Evolutionary conservation across 768 basidiomycete species (phyloP).

Genomic region (Amanita brunnescens): DNA sequence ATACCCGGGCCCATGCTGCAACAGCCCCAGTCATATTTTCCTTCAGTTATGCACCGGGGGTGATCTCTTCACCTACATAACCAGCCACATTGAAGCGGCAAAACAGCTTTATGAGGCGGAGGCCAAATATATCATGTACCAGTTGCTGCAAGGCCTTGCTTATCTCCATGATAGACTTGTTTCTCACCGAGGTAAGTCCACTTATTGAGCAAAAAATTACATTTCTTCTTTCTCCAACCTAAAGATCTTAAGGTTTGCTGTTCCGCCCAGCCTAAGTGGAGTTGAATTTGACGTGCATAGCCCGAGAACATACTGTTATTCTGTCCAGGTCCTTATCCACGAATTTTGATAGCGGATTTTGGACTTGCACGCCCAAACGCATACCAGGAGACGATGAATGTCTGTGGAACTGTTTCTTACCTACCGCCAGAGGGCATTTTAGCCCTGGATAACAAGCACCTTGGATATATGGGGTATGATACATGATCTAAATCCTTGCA

Average conservation of each 20-base stretch:
- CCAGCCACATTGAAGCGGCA: slow-evolving; percentile 41
- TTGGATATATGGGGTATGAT: slow-evolving; percentile 52
- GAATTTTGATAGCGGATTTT: slow-evolving; percentile 80
- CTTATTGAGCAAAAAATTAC: background rate
- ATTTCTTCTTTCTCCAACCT: slow-evolving; percentile 1
- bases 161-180: slow-evolving; percentile 68
- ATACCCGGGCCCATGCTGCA: background rate
- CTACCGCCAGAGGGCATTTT: slow-evolving; percentile 79
- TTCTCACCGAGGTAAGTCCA: slow-evolving; percentile 63
- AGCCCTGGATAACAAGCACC: slow-evolving; percentile 64
- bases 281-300: slow-evolving; percentile 23
- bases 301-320: slow-evolving; percentile 80
- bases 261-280: background rate
- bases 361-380: slow-evolving; percentile 74
- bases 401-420: slow-evolving; percentile 83
- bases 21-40: slow-evolving; percentile 57
- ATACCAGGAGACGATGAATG: slow-evolving; percentile 76
- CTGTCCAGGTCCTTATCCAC: slow-evolving; percentile 77
- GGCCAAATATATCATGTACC: slow-evolving; percentile 78
- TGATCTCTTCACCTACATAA: slow-evolving; percentile 82
- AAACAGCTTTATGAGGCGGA: slow-evolving; percentile 65
- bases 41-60: slow-evolving; percentile 81
- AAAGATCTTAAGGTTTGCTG: slow-evolving; percentile 54
- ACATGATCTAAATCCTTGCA: background rate
- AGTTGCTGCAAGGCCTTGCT: slow-evolving; percentile 59